Percentiles rank a stretch among this genome's conserved stretches.
These are phyloP conservation scores for Ailanthus altissimus DNA, from an alignment of 345 rosid species.

Conservation along the genomic window DNA sequence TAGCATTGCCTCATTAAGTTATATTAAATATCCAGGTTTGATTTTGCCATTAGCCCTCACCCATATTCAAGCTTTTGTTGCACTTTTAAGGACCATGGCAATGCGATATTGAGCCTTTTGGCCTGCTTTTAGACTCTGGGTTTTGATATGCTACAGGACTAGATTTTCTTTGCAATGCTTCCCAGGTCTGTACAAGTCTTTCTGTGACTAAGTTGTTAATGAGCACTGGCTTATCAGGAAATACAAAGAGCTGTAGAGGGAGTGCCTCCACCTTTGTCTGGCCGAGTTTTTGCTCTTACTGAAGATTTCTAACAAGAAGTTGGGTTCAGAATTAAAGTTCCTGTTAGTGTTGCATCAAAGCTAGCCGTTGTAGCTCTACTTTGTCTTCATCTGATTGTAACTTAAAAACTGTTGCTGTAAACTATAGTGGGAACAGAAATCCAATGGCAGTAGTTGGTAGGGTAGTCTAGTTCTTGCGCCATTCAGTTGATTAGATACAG, in stretches of 20 bases:
- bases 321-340: slow-evolving; percentile 9
- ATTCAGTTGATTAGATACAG: background rate
- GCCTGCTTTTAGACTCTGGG: background rate
- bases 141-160: background rate
- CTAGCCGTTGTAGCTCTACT: background rate
- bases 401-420: background rate
- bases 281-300: slow-evolving; percentile 76
- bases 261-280: slow-evolving; percentile 60
- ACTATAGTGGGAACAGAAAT: background rate
- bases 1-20: background rate
- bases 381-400: background rate
- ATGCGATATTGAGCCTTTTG: background rate
- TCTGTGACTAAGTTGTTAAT: slow-evolving; percentile 10
- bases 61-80: background rate
- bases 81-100: background rate
- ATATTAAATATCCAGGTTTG: background rate
- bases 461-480: background rate
- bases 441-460: background rate
- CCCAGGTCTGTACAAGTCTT: background rate
- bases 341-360: background rate
- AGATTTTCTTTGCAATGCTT: background rate
- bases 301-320: slow-evolving; percentile 58
- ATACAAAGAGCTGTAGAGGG: slow-evolving; percentile 67
- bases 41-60: background rate
- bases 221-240: slow-evolving; percentile 47